Evolutionary conservation across 805 yeast species (phyloP), one percentile per base, ranked within the genome.

Genomic region (Saturnispora quitensis): DNA sequence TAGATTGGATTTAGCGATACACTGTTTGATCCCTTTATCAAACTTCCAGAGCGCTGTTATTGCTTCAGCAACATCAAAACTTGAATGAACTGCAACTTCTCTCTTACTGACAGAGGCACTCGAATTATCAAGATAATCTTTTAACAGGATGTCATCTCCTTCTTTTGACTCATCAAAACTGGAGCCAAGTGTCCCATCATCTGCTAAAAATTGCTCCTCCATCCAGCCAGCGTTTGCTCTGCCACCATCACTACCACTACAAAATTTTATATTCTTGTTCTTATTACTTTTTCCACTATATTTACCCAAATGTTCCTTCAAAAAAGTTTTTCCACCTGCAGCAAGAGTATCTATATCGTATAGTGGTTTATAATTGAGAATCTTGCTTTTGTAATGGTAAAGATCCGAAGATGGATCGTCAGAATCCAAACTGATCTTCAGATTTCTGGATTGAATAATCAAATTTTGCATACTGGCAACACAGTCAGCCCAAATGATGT

Each of bases 401-500:
- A 86, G 68, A 0, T 74, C 71, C 3, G 76, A 70, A 27, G 68
- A 66, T 7, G 78, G 77, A 40, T 70, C 63, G 61, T 87, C 95
- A 61, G 89, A 82, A 49, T 81, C 84, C 51, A 89, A 68, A 0
- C 72, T 71, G 31, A 87, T 82, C 1, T 80, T 80, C 54, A 84
- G 59, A 60, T 75, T 79, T 38, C 89, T 68, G 0, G 95, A 90
- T 61, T 86, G 88, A n/a, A 82, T 73, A 28, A 91, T 79, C 50
- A 90, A 69, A 24, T 76, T 75, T 62, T 85, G 82, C 93, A 90
- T 89, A 38, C 88, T 77, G 58, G 87, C 89, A 47, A 90, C 80
- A 1, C 93, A 80, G 67, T 91, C 97, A 13, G 86, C 86, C 97
- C 97, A 93, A 22, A 93, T 88, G 18, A 91, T 87, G 58, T 89